Percentiles rank a stretch among this genome's conserved stretches.
phyloP scores from a whole-genome alignment of 129 eudicot species.

The Flaveria sonorensis region DNA sequence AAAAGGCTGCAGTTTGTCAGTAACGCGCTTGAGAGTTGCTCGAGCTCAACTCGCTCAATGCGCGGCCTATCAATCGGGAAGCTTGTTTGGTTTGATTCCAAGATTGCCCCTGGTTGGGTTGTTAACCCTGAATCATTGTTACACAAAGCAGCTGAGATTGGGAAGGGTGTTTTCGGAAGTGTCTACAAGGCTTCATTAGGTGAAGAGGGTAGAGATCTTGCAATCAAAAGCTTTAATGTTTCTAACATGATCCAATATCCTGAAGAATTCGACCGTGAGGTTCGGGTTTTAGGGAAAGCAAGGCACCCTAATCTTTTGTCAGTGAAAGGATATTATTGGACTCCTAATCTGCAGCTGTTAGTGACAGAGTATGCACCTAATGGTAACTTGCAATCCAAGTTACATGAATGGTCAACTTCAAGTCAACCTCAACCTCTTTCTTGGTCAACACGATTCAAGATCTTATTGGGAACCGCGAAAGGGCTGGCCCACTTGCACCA shows the following conservation, averaged over 20 bases:
- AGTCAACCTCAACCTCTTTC: conserved; percentile 65
- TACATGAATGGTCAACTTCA: conserved; percentile 54
- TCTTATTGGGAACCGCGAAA: conserved; percentile 76
- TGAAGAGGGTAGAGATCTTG: conserved; percentile 56
- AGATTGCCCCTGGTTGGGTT: conserved; percentile 60
- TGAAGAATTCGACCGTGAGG: conserved; percentile 86
- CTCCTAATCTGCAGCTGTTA: conserved; percentile 79
- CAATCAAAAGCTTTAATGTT: conserved; percentile 69
- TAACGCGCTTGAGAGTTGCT: conserved; percentile 83
- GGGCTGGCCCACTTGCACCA: conserved; percentile 95
- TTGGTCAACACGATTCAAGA: conserved; percentile 74
- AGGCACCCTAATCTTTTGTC: conserved; percentile 74
- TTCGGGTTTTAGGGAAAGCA: conserved; percentile 69
- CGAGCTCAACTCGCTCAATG: conserved; percentile 66
- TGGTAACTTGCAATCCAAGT: conserved; percentile 69
- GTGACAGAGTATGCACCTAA: conserved; percentile 71
- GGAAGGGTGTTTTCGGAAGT: conserved; percentile 78
- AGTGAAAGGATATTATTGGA: conserved; percentile 92
- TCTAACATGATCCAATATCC: conserved; percentile 68
- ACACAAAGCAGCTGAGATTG: conserved; percentile 82
- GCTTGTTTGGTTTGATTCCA: conserved; percentile 72
- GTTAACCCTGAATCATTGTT: conserved; percentile 56
- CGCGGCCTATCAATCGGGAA: conserved; percentile 62
- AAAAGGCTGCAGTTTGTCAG: conserved; percentile 66
- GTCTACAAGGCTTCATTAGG: conserved; percentile 74